phyloP scores from a whole-genome alignment of 148 eudicot genomes.

The Rhododendron simsii region DNA sequence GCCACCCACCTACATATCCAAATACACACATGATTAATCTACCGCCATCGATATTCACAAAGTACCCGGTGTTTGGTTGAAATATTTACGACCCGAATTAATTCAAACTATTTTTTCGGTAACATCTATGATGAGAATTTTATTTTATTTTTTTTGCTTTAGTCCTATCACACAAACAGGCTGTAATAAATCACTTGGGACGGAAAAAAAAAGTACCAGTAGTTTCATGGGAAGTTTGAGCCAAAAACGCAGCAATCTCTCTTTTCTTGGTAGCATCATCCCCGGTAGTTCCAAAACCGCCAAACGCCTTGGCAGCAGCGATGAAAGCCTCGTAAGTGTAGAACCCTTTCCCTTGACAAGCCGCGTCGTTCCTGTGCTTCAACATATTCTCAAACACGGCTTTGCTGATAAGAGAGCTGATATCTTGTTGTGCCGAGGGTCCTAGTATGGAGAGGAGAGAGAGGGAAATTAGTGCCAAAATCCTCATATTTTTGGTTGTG shows the following conservation, averaged over 20 bases:
- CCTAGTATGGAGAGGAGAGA: neutral
- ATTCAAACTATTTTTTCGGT: no score
- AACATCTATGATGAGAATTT: no score
- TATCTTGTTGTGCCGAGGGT: neutral
- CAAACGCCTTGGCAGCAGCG: slow-evolving; percentile 35
- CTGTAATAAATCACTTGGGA: slow-evolving; percentile 15
- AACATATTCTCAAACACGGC: slow-evolving; percentile 5
- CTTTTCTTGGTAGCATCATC: slow-evolving; percentile 25
- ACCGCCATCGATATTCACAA: no score
- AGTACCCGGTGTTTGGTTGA: no score
- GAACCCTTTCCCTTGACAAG: slow-evolving; percentile 28
- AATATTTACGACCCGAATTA: no score
- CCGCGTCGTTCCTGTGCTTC: slow-evolving; percentile 15
- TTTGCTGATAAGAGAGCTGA: neutral
- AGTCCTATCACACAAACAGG: no score
- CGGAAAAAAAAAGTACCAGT: slow-evolving; percentile 29
- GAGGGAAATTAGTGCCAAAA: neutral
- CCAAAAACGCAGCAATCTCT: slow-evolving; percentile 55
- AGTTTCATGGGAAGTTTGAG: slow-evolving; percentile 57
- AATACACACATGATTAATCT: no score
- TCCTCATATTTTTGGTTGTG: neutral
- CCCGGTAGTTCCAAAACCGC: slow-evolving; percentile 43
- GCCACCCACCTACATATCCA: slow-evolving; percentile 41
- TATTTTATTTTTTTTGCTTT: no score
- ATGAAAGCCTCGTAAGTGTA: slow-evolving; percentile 52